phyloP scores from a whole-genome alignment of 345 rosid species.

The Arabidopsis suecica region DNA sequence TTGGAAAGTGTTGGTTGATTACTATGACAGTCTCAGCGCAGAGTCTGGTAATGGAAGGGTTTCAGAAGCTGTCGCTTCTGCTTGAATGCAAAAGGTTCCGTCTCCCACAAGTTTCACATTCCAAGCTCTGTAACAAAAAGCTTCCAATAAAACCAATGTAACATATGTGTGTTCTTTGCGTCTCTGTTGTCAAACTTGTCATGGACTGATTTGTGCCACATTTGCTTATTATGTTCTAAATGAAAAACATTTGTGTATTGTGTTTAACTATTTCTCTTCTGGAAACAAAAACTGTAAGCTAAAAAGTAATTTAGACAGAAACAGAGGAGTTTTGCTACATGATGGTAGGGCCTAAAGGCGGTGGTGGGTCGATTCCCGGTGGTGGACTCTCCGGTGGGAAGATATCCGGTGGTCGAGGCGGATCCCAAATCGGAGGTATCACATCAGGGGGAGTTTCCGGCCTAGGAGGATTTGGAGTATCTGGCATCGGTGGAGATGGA shows the following conservation, averaged over 20 bases:
- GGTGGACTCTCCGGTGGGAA: conserved; percentile 28
- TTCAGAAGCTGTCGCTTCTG: conserved; percentile 63
- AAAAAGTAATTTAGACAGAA: neutral
- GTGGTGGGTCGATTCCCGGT: conserved; percentile 31
- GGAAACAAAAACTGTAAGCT: conserved; percentile 12
- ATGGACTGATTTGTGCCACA: conserved; percentile 33
- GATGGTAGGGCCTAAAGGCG: conserved; percentile 33
- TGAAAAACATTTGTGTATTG: conserved; percentile 20
- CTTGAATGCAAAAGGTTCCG: conserved; percentile 39
- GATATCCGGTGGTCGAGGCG: conserved; percentile 34
- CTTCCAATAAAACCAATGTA: conserved; percentile 37
- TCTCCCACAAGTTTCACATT: conserved; percentile 10
- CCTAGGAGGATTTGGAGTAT: conserved; percentile 29
- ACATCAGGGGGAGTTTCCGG: conserved; percentile 32
- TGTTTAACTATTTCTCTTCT: neutral
- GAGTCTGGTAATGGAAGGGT: conserved; percentile 56
- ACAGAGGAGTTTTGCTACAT: conserved; percentile 3
- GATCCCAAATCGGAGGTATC: conserved; percentile 39
- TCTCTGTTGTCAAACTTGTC: neutral
- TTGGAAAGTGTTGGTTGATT: conserved; percentile 90
- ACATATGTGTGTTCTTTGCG: conserved; percentile 21
- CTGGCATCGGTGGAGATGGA: conserved; percentile 43
- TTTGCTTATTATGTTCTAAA: neutral
- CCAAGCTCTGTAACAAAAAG: neutral
- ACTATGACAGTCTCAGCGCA: conserved; percentile 67